Base-by-base conservation (phyloP, 306 rosid species). In the Cucumis melo region DNA sequence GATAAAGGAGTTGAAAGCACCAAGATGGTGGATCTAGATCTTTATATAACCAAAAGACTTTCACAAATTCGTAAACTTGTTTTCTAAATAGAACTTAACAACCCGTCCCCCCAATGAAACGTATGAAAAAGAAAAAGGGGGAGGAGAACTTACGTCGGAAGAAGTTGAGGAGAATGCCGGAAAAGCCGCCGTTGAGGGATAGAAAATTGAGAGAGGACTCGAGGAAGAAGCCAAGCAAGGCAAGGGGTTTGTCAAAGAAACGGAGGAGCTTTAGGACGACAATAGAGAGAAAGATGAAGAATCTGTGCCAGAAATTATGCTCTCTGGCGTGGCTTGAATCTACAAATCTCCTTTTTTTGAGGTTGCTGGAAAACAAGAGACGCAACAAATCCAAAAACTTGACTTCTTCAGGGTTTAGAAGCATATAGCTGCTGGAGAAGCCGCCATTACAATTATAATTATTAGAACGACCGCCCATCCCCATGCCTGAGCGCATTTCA, bases 201-300 rank as follows among this genome's bases (percentile, higher is more conserved):
- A 89, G 3, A 60, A 81, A 73, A 77, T 91, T 93, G 19, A 91
- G 88, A 70, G 79, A 87, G 41, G 21, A 66, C 77, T 86, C 85
- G 27, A 93, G 44, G 20, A 16, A 6, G 70, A 53, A 7, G 3
- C 97, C 98, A 0, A 87, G 6, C 10, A n/a, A 62, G 51, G 73
- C 80, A 79, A 93, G 19, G 6, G 83, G 58, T 0, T 50, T 56
- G 61, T 20, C 64, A 12, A 54, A 41, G 12, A 48, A 1, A n/a
- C 82, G 23, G 2, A 91, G 71, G 54, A 74, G 5, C 76, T 34
- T 88, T 63, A 89, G 97, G 15, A 36, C 24, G 34, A 88, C 16
- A 42, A 89, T 67, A 27, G 93, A 93, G 46, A 42, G 42, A 80
- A 90, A 86, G 57, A 93, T 83, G 23, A 87, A 51, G 97, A 96